Evolutionary conservation across 768 basidiomycete genomes (phyloP).

Genomic region (Termitomyces sp.): DNA sequence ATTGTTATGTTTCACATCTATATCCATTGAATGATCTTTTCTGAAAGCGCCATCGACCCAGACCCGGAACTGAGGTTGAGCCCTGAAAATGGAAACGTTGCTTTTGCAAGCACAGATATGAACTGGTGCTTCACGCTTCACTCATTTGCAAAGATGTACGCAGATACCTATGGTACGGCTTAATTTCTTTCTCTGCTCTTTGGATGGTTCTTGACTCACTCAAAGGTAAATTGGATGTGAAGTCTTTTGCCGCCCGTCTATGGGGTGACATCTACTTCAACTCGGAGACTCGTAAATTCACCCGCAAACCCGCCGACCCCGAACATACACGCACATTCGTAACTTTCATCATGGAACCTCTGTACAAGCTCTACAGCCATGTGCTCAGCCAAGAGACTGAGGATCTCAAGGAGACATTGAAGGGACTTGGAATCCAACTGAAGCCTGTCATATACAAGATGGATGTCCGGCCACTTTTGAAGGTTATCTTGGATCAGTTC

Average conservation of each 20-base stretch:
- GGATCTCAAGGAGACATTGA: conserved; percentile 75
- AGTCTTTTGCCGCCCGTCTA: conserved; percentile 80
- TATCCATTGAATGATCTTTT: not conserved
- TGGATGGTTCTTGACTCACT: not conserved
- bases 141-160: conserved; percentile 96
- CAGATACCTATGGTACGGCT: conserved; percentile 76
- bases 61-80: conserved; percentile 85
- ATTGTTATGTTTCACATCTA: not conserved
- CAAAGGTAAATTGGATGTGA: conserved; percentile 72
- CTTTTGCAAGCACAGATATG: conserved; percentile 97
- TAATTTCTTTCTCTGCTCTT: not conserved
- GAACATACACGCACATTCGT: conserved; percentile 84
- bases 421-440: conserved; percentile 71
- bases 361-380: conserved; percentile 96
- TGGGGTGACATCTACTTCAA: conserved; percentile 99
- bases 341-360: conserved; percentile 91
- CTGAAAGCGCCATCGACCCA: conserved; percentile 69
- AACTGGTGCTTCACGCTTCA: conserved; percentile 94
- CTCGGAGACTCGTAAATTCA: conserved; percentile 79
- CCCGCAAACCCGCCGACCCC: conserved; percentile 74
- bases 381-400: conserved; percentile 94
- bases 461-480: conserved; percentile 93
- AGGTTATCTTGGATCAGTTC: conserved; percentile 92
- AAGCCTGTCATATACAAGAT: conserved; percentile 97
- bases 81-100: conserved; percentile 94